These are phyloP conservation scores for Termitomyces sp. DNA, from an alignment of 768 basidiomycete genomes.

Conservation along the genomic window DNA sequence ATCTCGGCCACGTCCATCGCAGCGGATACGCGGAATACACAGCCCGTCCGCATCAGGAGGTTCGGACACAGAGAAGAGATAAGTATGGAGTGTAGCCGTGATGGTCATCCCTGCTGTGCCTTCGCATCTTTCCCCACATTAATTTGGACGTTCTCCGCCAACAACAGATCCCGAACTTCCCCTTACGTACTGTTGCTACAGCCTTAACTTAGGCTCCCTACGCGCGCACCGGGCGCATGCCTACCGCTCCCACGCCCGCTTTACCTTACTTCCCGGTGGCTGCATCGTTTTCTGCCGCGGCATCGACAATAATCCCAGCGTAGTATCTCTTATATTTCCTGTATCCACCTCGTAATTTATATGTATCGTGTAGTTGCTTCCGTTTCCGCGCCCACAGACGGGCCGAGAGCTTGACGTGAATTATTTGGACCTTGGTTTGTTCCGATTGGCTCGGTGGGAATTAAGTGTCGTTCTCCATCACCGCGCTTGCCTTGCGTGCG, in stretches of 20 bases:
- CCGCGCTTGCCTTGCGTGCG: conserved; percentile 62
- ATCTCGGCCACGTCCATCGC: conserved; percentile 10
- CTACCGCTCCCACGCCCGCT: conserved; percentile 42
- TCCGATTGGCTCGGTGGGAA: conserved; percentile 68
- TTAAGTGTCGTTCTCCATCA: conserved; percentile 42
- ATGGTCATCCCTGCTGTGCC: conserved; percentile 19
- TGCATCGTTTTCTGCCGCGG: conserved; percentile 7
- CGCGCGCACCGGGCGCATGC: conserved; percentile 42
- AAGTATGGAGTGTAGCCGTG: conserved; percentile 9
- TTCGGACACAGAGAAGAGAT: conserved; percentile 25
- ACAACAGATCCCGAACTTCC: conserved; percentile 34
- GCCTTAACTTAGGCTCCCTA: conserved; percentile 37
- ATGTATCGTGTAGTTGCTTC: conserved; percentile 12
- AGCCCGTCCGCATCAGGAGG: conserved; percentile 30
- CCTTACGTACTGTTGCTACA: conserved; percentile 51
- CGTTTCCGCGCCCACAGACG: conserved; percentile 9
- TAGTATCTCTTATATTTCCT: conserved; percentile 17
- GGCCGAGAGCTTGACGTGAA: conserved; percentile 15
- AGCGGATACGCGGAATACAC: conserved; percentile 13
- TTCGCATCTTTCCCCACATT: conserved; percentile 35
- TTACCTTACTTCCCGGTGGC: conserved; percentile 27
- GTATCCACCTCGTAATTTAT: conserved; percentile 13
- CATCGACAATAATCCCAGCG: conserved; percentile 15
- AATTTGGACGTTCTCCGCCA: conserved; percentile 28
- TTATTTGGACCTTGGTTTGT: conserved; percentile 33